phyloP scores from a whole-genome alignment of 306 rosid genomes.

The Lupinus albus region DNA sequence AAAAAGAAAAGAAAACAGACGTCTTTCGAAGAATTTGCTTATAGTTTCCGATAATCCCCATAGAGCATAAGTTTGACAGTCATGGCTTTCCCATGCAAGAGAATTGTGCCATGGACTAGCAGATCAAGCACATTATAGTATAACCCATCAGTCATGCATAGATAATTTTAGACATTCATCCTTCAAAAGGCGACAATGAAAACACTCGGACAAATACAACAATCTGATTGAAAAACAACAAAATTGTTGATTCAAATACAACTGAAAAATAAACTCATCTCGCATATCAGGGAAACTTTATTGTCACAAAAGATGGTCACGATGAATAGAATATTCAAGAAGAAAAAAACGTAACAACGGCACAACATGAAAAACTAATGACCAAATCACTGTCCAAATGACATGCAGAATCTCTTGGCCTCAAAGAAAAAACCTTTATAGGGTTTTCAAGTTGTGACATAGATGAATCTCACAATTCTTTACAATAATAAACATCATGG shows the following conservation, averaged over 20 bases:
- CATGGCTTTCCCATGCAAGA: conserved; percentile 4
- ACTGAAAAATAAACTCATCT: conserved; percentile 3
- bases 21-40: not conserved
- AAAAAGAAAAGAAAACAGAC: conserved; percentile 2
- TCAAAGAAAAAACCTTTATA: too few species aligned
- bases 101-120: conserved; percentile 18
- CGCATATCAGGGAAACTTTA: not conserved
- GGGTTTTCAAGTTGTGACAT: too few species aligned
- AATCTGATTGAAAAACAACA: not conserved
- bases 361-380: not conserved
- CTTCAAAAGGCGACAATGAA: conserved; percentile 12
- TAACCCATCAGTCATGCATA: not conserved
- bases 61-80: not conserved
- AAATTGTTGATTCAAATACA: not conserved
- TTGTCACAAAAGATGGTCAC: not conserved
- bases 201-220: conserved; percentile 9
- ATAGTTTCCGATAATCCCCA: not conserved
- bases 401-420: too few species aligned
- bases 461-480: too few species aligned
- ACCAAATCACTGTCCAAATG: too few species aligned
- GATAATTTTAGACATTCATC: not conserved
- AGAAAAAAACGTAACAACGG: not conserved
- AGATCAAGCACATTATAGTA: conserved; percentile 3
- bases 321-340: not conserved
- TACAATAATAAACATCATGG: too few species aligned